Evolutionary conservation across 2,329 filamentous ascomycete genomes (phyloP), one percentile per base, ranked within the genome.

Genomic region (Fusarium burgessii): DNA sequence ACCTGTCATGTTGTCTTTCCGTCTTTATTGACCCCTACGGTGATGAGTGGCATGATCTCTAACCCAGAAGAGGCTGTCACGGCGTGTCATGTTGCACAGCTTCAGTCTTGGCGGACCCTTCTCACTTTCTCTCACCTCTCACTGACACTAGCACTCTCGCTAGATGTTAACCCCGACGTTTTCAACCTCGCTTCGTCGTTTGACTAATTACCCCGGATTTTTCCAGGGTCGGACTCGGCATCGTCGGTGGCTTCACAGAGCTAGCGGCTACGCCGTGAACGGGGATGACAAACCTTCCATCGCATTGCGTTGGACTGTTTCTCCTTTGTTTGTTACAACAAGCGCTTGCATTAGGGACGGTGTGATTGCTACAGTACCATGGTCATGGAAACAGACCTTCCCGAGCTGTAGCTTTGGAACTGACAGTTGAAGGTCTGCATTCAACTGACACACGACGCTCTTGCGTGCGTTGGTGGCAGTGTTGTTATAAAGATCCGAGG

Each of bases 131-230:
- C 47, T 51, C 47, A 35, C 47, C 23, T 25, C 23, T 50, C 20
- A 14, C 29, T 35, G 32, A 35, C 47, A 50, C 47, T 51, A 51
- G 47, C 32, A 46, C 40, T 38, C 57, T 42, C 40, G 51, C 41
- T 49, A 38, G 27, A 17, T 10, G 17, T 58, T 20, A 51, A 57
- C 33, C 49, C 51, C 20, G 33, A 36, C 25, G 32, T 29, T 59
- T 14, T 42, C 23, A 36, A 55, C 38, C 57, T 59, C 36, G 56
- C 56, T 59, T 42, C 15, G 23, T 29, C 29, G 20, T n/a, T 52
- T 62, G 29, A 62, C 65, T 45, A 54, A 51, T 55, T 71, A 54
- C 68, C 68, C 68, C 68, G 64, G 64, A 61, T 72, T 71, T 66
- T 59, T 69, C 55, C 64, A 71, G 35, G 29, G 40, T 51, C 51